Evolutionary conservation across 140 eudicot genomes (phyloP).

Genomic region (Flaveria floridana): DNA sequence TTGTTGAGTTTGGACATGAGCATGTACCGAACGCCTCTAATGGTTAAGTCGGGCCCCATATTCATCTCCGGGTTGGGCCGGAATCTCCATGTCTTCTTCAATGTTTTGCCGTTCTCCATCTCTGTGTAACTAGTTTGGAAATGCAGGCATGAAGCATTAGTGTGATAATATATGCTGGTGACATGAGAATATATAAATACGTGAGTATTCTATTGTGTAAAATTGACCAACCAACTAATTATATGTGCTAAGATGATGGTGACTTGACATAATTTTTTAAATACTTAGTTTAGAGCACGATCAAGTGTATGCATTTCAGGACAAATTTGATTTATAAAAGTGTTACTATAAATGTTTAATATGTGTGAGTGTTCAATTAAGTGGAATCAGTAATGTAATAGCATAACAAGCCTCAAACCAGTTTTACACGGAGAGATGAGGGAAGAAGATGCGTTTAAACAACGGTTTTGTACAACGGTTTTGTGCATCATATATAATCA

Average conservation of each 20-base stretch:
- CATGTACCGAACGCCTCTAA: slow-evolving; percentile 46
- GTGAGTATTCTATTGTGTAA: not conserved
- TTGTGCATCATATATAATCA: no score
- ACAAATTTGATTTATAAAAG: not conserved
- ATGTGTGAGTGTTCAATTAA: not conserved
- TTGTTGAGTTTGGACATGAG: slow-evolving; percentile 38
- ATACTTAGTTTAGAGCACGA: no score
- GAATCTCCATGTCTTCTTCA: slow-evolving; percentile 46
- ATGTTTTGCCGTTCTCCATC: slow-evolving; percentile 35
- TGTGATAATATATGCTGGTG: not conserved
- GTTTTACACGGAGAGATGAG: not conserved
- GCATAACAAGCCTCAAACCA: not conserved
- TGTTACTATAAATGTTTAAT: not conserved
- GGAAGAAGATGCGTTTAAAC: not conserved
- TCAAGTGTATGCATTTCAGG: no score
- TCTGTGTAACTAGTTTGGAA: not conserved
- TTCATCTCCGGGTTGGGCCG: slow-evolving; percentile 34
- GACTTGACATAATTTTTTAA: no score
- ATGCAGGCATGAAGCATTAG: not conserved
- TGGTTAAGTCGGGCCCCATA: slow-evolving; percentile 35
- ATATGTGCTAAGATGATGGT: no score
- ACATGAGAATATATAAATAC: not conserved
- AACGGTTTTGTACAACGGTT: no score
- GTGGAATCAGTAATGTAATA: not conserved
- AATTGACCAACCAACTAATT: not conserved